A percentile compares a stretch with the other conserved stretches of the same genome.
Evolutionary conservation across 2,329 filamentous ascomycete species (phyloP).

Genomic region (Grosmannia clavigera): DNA sequence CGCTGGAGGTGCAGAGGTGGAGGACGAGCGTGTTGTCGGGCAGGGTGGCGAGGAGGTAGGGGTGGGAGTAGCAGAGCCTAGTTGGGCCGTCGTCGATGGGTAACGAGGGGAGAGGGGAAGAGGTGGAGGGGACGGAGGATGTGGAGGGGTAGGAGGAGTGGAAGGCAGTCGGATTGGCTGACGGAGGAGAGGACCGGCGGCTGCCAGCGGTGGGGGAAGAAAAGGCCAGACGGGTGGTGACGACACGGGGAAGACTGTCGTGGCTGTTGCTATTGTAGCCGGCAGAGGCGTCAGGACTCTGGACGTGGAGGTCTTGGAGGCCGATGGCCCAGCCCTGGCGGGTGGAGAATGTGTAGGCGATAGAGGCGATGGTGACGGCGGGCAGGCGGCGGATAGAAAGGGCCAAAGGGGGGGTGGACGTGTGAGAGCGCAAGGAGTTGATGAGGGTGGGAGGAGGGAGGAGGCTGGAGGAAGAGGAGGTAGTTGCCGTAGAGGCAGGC

Average conservation of each 20-base stretch:
- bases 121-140: background rate
- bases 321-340: constrained; percentile 77
- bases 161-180: constrained; percentile 11
- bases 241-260: constrained; percentile 19
- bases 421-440: constrained; percentile 70
- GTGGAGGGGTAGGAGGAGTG: background rate
- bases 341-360: constrained; percentile 75
- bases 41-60: constrained; percentile 73
- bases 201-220: background rate
- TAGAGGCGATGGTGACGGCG: constrained; percentile 59
- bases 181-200: constrained; percentile 14
- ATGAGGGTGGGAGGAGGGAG: constrained; percentile 44
- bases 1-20: constrained; percentile 66
- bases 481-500: background rate
- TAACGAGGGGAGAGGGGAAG: background rate
- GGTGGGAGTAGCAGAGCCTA: constrained; percentile 60
- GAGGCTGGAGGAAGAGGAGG: constrained; percentile 7
- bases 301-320: constrained; percentile 74
- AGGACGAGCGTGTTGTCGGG: constrained; percentile 80
- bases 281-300: constrained; percentile 10
- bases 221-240: constrained; percentile 26
- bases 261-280: too few species aligned
- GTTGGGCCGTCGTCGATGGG: constrained; percentile 33
- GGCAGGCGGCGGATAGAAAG: constrained; percentile 64
- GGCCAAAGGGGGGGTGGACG: constrained; percentile 64